These are phyloP conservation scores for Nicotiana otophora DNA, from an alignment of 257 asterid genomes.

Conservation along the genomic window DNA sequence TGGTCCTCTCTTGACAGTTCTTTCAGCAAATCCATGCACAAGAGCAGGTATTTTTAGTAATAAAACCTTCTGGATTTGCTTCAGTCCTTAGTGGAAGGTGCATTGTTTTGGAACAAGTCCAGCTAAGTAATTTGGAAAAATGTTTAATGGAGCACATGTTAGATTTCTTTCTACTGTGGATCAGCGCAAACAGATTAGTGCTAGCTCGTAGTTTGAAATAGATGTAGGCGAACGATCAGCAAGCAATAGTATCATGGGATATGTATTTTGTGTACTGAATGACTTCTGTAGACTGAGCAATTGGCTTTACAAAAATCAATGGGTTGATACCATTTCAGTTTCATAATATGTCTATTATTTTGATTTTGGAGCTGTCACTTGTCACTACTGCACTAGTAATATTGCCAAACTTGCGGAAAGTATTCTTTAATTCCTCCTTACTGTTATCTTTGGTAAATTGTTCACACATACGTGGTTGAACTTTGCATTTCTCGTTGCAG, in stretches of 20 bases:
- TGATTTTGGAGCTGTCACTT: no score
- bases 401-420: no score
- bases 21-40: not conserved
- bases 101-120: not conserved
- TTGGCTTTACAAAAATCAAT: not conserved
- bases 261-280: not conserved
- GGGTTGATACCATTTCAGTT: not conserved
- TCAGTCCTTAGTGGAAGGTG: not conserved
- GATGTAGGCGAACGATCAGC: not conserved
- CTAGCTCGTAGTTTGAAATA: not conserved
- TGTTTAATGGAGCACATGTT: not conserved
- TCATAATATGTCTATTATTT: not conserved
- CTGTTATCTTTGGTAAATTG: no score
- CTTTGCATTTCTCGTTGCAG: no score
- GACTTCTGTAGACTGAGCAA: not conserved
- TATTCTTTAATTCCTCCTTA: no score
- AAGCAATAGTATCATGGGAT: not conserved
- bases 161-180: not conserved
- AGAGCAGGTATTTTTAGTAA: not conserved
- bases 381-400: no score
- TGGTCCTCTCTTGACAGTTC: not conserved
- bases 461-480: no score
- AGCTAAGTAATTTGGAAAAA: not conserved
- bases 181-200: not conserved
- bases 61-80: not conserved